Percentiles rank a stretch among this genome's conserved stretches.
These are phyloP conservation scores for Alternaria triticina DNA, from an alignment of 2,329 filamentous ascomycete genomes.

Conservation along the genomic window DNA sequence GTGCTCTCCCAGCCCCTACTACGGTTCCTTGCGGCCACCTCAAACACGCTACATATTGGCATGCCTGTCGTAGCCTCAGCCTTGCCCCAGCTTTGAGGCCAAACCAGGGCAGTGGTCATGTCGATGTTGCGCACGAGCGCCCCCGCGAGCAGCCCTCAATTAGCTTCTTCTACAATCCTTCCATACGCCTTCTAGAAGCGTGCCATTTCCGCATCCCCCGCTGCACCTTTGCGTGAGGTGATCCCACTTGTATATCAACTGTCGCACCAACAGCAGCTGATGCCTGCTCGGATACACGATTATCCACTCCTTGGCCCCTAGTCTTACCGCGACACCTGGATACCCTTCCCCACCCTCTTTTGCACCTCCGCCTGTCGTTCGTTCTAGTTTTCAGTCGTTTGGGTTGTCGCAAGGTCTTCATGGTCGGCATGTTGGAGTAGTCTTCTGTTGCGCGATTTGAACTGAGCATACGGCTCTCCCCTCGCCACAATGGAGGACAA, in stretches of 20 bases:
- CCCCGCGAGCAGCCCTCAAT: conserved; percentile 36
- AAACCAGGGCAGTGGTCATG: conserved; percentile 32
- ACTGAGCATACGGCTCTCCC: conserved; percentile 16
- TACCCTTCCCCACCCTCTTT: conserved; percentile 31
- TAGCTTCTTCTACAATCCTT: conserved; percentile 40
- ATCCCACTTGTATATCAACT: conserved; percentile 40
- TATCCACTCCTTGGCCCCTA: conserved; percentile 41
- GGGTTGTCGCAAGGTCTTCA: conserved; percentile 10
- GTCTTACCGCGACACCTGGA: conserved; percentile 25
- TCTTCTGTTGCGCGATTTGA: conserved; percentile 8
- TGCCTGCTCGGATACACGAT: conserved; percentile 40
- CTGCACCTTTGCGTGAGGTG: conserved; percentile 43
- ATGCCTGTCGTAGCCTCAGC: conserved; percentile 36
- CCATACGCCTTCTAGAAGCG: conserved; percentile 46
- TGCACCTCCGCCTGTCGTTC: conserved; percentile 13
- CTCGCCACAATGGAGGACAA: conserved; percentile 42
- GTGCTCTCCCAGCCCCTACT: not conserved
- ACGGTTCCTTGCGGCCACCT: conserved; percentile 14
- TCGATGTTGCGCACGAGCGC: conserved; percentile 39
- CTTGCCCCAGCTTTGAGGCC: conserved; percentile 47
- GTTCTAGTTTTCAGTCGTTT: conserved; percentile 13
- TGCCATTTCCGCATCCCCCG: conserved; percentile 44
- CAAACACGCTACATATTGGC: conserved; percentile 43
- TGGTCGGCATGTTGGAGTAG: conserved; percentile 29
- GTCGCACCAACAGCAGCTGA: conserved; percentile 45